Evolutionary conservation across 176 grass and related monocot genomes (phyloP).

Genomic region (Musa beccarii): DNA sequence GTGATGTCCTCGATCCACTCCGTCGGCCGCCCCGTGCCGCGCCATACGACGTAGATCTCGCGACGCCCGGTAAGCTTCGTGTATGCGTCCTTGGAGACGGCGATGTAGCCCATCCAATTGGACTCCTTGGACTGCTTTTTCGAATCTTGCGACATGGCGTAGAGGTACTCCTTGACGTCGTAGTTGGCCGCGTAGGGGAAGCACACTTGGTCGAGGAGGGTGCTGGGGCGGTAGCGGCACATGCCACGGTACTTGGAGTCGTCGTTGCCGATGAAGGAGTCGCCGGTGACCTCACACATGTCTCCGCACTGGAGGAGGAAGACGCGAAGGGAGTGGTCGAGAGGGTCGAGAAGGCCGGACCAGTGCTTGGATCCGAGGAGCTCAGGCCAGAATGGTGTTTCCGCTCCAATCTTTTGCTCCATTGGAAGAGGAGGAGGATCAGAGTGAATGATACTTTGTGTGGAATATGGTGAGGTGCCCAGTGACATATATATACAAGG

Average conservation of each 20-base stretch:
- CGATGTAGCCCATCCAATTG: slow-evolving; percentile 86
- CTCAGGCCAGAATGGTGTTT: slow-evolving; percentile 29
- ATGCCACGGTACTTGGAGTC: slow-evolving; percentile 46
- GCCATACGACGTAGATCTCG: slow-evolving; percentile 31
- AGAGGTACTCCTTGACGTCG: slow-evolving; percentile 50
- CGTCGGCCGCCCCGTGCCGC: slow-evolving; percentile 3
- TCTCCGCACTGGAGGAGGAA: slow-evolving; percentile 57
- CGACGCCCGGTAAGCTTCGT: slow-evolving; percentile 7
- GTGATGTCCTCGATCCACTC: slow-evolving; percentile 16
- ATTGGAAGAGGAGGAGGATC: too few relatives aligned
- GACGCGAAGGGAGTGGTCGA: slow-evolving; percentile 49
- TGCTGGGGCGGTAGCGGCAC: slow-evolving; percentile 29
- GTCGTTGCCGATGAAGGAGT: slow-evolving; percentile 35
- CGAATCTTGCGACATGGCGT: slow-evolving; percentile 40
- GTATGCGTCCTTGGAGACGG: slow-evolving; percentile 31
- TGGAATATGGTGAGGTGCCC: too few relatives aligned
- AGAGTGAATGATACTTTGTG: too few relatives aligned
- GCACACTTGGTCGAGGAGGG: slow-evolving; percentile 36
- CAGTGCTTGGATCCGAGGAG: slow-evolving; percentile 40
- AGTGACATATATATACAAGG: too few relatives aligned
- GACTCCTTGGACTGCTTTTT: slow-evolving; percentile 26
- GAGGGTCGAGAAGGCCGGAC: slow-evolving; percentile 41
- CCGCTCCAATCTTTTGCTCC: too few relatives aligned
- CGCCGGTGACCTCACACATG: slow-evolving; percentile 51
- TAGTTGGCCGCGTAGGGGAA: slow-evolving; percentile 31